phyloP scores from a whole-genome alignment of 148 eudicot species.

The Camellia granthamiana region DNA sequence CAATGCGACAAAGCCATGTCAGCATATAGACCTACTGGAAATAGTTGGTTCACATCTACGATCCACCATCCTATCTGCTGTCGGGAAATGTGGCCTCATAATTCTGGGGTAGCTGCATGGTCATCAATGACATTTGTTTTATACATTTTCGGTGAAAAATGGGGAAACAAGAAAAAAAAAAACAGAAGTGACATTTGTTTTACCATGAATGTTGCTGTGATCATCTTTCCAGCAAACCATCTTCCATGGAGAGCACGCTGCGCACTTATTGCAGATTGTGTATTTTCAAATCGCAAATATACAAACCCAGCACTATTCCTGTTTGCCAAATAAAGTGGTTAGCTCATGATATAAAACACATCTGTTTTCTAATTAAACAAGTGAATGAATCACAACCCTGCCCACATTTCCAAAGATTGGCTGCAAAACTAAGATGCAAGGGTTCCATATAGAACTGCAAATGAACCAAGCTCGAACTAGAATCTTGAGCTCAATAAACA shows the following conservation, averaged over 20 bases:
- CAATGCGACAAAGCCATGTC: not conserved
- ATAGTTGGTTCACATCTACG: no score
- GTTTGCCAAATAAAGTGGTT: constrained; percentile 17
- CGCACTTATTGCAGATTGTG: constrained; percentile 61
- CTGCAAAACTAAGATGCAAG: not conserved
- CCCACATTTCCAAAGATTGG: not conserved
- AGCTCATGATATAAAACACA: not conserved
- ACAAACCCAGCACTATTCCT: constrained; percentile 80
- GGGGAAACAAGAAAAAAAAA: not conserved
- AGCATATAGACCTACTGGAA: not conserved
- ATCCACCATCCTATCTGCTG: constrained; percentile 32
- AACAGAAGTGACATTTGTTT: constrained; percentile 14
- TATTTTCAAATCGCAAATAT: constrained; percentile 65
- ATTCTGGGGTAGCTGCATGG: constrained; percentile 55
- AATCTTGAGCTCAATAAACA: no score
- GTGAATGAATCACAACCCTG: not conserved
- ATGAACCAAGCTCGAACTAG: no score
- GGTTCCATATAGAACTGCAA: not conserved
- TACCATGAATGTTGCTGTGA: constrained; percentile 77
- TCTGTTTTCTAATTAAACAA: not conserved
- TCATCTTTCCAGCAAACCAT: constrained; percentile 99
- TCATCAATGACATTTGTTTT: not conserved
- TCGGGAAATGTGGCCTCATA: constrained; percentile 77
- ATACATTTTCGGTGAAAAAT: not conserved
- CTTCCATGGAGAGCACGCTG: constrained; percentile 83